phyloP scores from a whole-genome alignment of 768 basidiomycete species.

The Macrolepiota fuliginosa region DNA sequence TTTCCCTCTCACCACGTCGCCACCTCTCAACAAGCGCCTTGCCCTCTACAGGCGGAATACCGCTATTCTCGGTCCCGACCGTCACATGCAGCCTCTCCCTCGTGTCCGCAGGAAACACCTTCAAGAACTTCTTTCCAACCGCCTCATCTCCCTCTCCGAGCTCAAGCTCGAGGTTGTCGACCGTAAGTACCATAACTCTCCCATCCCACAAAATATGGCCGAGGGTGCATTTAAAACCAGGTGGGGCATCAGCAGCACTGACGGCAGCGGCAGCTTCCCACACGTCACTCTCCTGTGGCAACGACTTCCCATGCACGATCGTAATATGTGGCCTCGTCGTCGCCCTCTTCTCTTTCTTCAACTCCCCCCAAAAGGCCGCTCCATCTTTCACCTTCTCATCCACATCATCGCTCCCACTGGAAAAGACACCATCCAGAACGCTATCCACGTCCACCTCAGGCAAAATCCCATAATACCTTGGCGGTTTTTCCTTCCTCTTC shows the following conservation, averaged over 20 bases:
- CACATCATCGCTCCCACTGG: slow-evolving; percentile 24
- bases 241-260: slow-evolving; percentile 32
- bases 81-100: slow-evolving; percentile 75
- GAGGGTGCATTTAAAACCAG: slow-evolving; percentile 61
- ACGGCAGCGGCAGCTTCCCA: slow-evolving; percentile 53
- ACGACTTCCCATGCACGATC: slow-evolving; percentile 67
- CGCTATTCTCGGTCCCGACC: slow-evolving; percentile 62
- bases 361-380: slow-evolving; percentile 42
- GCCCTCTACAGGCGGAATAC: slow-evolving; percentile 67
- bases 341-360: slow-evolving; percentile 49
- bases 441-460: slow-evolving; percentile 65
- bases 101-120: slow-evolving; percentile 42
- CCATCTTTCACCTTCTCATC: slow-evolving; percentile 19
- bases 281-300: slow-evolving; percentile 24
- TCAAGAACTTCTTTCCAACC: slow-evolving; percentile 43
- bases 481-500: slow-evolving; percentile 30
- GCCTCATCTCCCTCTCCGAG: slow-evolving; percentile 22
- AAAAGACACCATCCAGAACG: slow-evolving; percentile 44
- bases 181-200: slow-evolving; percentile 75
- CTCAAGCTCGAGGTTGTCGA: slow-evolving; percentile 50
- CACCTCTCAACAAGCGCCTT: slow-evolving; percentile 59
- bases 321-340: slow-evolving; percentile 78
- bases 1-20: slow-evolving; percentile 31
- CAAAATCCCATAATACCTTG: slow-evolving; percentile 78
- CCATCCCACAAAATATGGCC: slow-evolving; percentile 70